Evolutionary conservation across 2,329 filamentous ascomycete genomes (phyloP).

Genomic region (Immersiporthe knoxdaviesiana): DNA sequence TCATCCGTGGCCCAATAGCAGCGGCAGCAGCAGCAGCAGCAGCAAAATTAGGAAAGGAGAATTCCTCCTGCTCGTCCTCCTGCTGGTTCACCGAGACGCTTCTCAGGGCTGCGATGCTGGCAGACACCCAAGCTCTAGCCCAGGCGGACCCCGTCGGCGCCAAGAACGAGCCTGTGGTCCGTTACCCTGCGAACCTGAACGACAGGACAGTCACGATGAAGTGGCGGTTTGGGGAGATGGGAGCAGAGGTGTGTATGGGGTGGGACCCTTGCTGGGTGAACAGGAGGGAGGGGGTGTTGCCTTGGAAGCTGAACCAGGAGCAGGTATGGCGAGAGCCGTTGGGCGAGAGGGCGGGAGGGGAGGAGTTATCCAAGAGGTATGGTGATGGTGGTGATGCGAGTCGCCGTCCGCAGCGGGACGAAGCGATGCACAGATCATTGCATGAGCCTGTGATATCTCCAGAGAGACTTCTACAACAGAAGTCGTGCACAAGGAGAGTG

Average conservation of each 20-base stretch:
- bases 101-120: not conserved
- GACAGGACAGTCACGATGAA: not conserved
- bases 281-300: not conserved
- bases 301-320: conserved; percentile 4
- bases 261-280: conserved; percentile 19
- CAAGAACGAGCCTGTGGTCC: conserved; percentile 1
- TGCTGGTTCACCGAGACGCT: not conserved
- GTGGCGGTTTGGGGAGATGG: conserved; percentile 1
- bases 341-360: not conserved
- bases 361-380: not conserved
- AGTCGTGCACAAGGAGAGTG: not conserved
- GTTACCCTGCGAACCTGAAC: not conserved
- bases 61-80: no score
- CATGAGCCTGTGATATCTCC: not conserved
- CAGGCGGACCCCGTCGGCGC: not conserved
- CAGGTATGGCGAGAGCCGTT: not conserved
- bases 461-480: not conserved
- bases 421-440: not conserved
- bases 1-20: not conserved
- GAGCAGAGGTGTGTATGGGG: not conserved
- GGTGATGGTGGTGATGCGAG: not conserved
- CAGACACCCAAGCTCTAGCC: not conserved
- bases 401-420: not conserved
- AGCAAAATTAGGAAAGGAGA: no score
- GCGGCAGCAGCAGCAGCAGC: no score